Conservation (phyloP, 345 rosid species). For the Alliaria petiolata region DNA sequence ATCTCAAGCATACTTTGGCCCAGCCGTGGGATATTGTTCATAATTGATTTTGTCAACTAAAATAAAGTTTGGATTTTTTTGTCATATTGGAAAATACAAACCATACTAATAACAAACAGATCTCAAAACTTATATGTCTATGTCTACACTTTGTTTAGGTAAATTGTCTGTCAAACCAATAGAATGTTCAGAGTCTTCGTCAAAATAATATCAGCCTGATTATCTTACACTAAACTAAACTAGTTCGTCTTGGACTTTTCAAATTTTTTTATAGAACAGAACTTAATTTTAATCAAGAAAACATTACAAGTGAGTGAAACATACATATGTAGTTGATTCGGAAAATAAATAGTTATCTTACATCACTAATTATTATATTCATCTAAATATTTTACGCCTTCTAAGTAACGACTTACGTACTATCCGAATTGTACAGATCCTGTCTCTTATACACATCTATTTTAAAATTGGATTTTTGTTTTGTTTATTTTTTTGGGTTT, state of each 20-base stretch:
- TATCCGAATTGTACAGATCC: background rate
- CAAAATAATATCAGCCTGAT: background rate
- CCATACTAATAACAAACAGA: background rate
- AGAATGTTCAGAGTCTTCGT: background rate
- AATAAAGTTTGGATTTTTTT: background rate
- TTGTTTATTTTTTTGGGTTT: too few relatives aligned
- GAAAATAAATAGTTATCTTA: background rate
- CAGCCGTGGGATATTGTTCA: too few relatives aligned
- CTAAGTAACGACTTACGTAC: background rate
- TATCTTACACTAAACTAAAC: too few relatives aligned
- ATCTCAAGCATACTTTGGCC: too few relatives aligned
- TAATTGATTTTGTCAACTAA: background rate
- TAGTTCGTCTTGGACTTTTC: background rate
- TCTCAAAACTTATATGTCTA: background rate
- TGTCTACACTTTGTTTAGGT: too few relatives aligned
- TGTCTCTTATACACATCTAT: too few relatives aligned
- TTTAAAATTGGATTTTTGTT: too few relatives aligned
- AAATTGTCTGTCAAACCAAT: background rate
- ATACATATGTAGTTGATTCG: background rate
- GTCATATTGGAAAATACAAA: background rate
- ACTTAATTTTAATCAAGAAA: background rate
- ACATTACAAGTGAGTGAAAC: background rate
- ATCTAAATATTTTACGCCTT: background rate
- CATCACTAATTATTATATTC: background rate
- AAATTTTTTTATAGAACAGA: background rate